phyloP scores from a whole-genome alignment of 441 rosid genomes.

The Bruguiera hainesii region DNA sequence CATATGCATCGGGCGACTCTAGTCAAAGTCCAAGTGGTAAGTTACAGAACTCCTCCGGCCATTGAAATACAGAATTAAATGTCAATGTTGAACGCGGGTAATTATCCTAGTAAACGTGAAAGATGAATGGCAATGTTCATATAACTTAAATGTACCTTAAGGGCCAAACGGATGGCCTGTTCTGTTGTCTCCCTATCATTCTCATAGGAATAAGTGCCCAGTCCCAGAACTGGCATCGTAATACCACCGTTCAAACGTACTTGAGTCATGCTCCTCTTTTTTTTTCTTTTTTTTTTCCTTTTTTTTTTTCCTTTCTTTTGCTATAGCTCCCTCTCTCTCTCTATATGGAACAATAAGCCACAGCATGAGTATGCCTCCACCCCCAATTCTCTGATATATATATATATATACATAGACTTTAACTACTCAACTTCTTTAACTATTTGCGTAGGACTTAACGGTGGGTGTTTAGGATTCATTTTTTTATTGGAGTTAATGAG shows the following conservation, averaged over 20 bases:
- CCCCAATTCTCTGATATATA: background rate
- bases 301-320: background rate
- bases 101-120: background rate
- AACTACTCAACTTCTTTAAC: slow-evolving; percentile 49
- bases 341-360: background rate
- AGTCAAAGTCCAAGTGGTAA: too few relatives aligned
- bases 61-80: too few relatives aligned
- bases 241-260: slow-evolving; percentile 60
- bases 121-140: background rate
- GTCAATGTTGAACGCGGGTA: too few relatives aligned
- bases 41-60: too few relatives aligned
- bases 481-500: slow-evolving; percentile 8
- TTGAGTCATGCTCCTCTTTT: slow-evolving; percentile 34
- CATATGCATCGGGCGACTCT: too few relatives aligned
- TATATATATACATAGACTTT: slow-evolving; percentile 13
- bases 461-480: slow-evolving; percentile 12
- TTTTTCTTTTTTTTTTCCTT: too few relatives aligned
- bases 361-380: slow-evolving; percentile 2
- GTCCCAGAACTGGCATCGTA: slow-evolving; percentile 63
- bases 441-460: slow-evolving; percentile 18
- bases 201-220: slow-evolving; percentile 64
- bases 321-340: slow-evolving; percentile 11
- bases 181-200: slow-evolving; percentile 46
- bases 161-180: slow-evolving; percentile 55
- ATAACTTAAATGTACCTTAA: slow-evolving; percentile 42